These are phyloP conservation scores for Corrigiola litoralis DNA, from an alignment of 179 eudicot species.

Conservation along the genomic window DNA sequence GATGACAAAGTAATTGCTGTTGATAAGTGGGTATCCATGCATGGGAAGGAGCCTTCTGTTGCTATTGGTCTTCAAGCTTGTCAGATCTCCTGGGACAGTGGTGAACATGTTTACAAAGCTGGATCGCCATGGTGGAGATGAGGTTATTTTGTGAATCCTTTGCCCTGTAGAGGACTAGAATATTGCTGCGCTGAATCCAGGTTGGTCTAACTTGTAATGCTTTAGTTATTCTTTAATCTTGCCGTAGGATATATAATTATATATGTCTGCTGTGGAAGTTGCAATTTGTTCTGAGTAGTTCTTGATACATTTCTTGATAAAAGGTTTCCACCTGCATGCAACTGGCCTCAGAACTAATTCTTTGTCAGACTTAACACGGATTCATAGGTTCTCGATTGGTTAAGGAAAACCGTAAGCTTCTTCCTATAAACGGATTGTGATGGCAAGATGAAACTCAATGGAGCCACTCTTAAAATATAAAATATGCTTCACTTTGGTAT, in stretches of 20 bases:
- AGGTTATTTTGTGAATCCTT: conserved; percentile 9
- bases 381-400: too few relatives aligned
- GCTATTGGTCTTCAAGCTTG: conserved; percentile 97
- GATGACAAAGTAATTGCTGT: conserved; percentile 38
- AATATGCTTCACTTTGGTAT: too few relatives aligned
- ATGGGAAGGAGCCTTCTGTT: conserved; percentile 83
- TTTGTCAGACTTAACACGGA: too few relatives aligned
- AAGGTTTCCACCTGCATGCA: too few relatives aligned
- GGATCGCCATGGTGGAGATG: conserved; percentile 97
- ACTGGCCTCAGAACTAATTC: too few relatives aligned
- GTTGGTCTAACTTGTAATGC: conserved; percentile 3
- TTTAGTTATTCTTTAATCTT: too few relatives aligned
- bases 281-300: background rate
- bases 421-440: too few relatives aligned
- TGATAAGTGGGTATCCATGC: conserved; percentile 66
- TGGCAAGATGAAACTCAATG: too few relatives aligned
- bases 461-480: too few relatives aligned
- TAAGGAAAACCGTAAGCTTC: too few relatives aligned
- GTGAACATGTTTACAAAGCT: conserved; percentile 64
- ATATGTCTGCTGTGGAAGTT: background rate
- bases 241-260: too few relatives aligned
- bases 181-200: conserved; percentile 7
- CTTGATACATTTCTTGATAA: too few relatives aligned
- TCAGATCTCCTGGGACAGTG: conserved; percentile 89
- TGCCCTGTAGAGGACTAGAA: background rate